Conservation (phyloP, 2,329 filamentous ascomycete species). For the Cordyceps farinosa region DNA sequence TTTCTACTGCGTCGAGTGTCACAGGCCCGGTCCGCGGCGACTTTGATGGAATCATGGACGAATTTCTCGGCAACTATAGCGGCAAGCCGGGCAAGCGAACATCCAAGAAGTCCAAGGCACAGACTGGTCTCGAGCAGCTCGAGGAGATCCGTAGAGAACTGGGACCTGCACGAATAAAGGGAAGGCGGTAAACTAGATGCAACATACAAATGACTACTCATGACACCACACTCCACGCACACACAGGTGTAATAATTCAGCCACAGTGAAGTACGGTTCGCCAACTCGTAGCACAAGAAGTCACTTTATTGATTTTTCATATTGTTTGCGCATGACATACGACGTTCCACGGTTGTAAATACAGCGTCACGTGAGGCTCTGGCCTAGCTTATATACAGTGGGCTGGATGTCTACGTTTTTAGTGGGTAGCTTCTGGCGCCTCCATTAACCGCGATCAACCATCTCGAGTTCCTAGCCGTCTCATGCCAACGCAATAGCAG, state of each 20-base stretch:
- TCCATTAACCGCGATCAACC: conserved; percentile 15
- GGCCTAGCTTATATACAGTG: not conserved
- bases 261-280: no score
- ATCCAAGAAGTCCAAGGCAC: conserved; percentile 76
- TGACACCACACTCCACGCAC: not conserved
- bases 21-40: conserved; percentile 67
- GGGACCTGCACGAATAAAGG: conserved; percentile 66
- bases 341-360: not conserved
- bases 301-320: not conserved
- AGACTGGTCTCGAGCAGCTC: conserved; percentile 79
- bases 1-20: conserved; percentile 63
- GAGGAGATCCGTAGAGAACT: conserved; percentile 82
- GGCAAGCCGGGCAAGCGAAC: conserved; percentile 65
- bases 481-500: conserved; percentile 6
- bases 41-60: conserved; percentile 88
- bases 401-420: conserved; percentile 7
- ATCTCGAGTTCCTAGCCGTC: conserved; percentile 12
- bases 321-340: not conserved
- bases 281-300: not conserved
- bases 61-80: conserved; percentile 75
- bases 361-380: conserved; percentile 12
- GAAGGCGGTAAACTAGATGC: conserved; percentile 20
- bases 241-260: not conserved
- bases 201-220: conserved; percentile 1
- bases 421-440: conserved; percentile 16